These are phyloP conservation scores for Neospora caninum DNA, from an alignment of 169 alveolate species.

Conservation along the genomic window DNA sequence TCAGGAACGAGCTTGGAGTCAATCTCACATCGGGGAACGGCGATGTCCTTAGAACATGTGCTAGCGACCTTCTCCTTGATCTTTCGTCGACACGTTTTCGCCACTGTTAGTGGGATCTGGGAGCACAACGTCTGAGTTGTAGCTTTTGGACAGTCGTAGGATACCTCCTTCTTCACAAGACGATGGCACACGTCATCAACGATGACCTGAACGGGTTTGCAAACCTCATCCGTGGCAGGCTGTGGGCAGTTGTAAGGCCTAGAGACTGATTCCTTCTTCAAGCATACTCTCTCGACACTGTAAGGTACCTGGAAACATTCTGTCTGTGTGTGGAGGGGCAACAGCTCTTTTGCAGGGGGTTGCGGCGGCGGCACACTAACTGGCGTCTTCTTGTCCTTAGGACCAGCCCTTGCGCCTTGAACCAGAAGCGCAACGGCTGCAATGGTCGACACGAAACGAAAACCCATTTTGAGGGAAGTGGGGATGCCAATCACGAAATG, in stretches of 20 bases:
- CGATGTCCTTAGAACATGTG: constrained; percentile 43
- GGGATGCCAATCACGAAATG: not conserved
- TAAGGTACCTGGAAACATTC: constrained; percentile 64
- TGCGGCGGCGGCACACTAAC: not conserved
- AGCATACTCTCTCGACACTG: constrained; percentile 60
- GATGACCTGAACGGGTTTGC: constrained; percentile 18
- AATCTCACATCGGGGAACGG: constrained; percentile 46
- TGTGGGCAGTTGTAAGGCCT: constrained; percentile 59
- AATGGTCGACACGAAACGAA: not conserved
- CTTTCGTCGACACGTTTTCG: constrained; percentile 28
- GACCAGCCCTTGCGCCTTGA: constrained; percentile 8
- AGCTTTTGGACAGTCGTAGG: constrained; percentile 61
- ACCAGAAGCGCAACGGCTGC: not conserved
- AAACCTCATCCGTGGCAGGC: constrained; percentile 44
- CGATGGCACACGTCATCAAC: constrained; percentile 42
- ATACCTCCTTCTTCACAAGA: constrained; percentile 47
- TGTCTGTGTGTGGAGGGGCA: constrained; percentile 28
- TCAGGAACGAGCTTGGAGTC: constrained; percentile 43
- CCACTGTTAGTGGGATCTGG: constrained; percentile 49
- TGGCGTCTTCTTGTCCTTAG: not conserved
- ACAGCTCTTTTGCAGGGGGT: not conserved
- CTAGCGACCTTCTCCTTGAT: constrained; percentile 41
- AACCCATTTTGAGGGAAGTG: not conserved
- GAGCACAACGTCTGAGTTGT: constrained; percentile 52
- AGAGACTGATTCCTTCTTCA: constrained; percentile 31